Evolutionary conservation across 2,329 filamentous ascomycete genomes (phyloP).

Genomic region (Aureobasidium sp.): DNA sequence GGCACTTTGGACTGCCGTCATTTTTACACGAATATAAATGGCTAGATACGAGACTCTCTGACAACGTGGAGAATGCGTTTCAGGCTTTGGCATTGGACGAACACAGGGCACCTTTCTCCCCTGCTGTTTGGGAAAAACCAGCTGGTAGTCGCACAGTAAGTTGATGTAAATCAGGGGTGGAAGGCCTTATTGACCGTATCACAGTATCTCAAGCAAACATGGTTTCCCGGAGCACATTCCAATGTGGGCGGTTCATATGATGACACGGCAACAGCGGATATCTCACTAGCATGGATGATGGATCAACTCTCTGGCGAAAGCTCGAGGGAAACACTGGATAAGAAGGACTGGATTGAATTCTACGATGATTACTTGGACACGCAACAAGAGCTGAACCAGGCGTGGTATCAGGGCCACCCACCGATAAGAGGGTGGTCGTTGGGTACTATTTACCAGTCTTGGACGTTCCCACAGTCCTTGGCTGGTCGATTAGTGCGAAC

Average conservation of each 20-base stretch:
- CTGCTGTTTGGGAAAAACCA: constrained; percentile 43
- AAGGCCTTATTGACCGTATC: background rate
- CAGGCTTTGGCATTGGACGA: constrained; percentile 52
- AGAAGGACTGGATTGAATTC: constrained; percentile 31
- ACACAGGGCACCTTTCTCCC: constrained; percentile 43
- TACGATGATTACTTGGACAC: constrained; percentile 27
- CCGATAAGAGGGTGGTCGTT: constrained; percentile 26
- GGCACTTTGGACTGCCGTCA: constrained; percentile 20
- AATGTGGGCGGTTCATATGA: constrained; percentile 44
- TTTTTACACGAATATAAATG: constrained; percentile 29
- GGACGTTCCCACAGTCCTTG: constrained; percentile 29
- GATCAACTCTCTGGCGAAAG: constrained; percentile 30
- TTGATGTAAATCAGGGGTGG: background rate
- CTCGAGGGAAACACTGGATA: background rate
- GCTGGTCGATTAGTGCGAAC: constrained; percentile 24
- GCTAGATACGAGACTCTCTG: constrained; percentile 30
- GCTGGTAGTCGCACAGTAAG: constrained; percentile 22
- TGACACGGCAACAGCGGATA: constrained; percentile 30
- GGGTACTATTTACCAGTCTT: constrained; percentile 30
- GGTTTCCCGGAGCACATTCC: constrained; percentile 50
- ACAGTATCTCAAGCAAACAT: constrained; percentile 43
- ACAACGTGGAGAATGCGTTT: constrained; percentile 46
- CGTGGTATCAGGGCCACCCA: constrained; percentile 22
- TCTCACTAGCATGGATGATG: constrained; percentile 39
- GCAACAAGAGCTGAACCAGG: constrained; percentile 19